These are phyloP conservation scores for Leccinum pachyderme DNA, from an alignment of 1,284 basidiomycete genomes.

Conservation along the genomic window DNA sequence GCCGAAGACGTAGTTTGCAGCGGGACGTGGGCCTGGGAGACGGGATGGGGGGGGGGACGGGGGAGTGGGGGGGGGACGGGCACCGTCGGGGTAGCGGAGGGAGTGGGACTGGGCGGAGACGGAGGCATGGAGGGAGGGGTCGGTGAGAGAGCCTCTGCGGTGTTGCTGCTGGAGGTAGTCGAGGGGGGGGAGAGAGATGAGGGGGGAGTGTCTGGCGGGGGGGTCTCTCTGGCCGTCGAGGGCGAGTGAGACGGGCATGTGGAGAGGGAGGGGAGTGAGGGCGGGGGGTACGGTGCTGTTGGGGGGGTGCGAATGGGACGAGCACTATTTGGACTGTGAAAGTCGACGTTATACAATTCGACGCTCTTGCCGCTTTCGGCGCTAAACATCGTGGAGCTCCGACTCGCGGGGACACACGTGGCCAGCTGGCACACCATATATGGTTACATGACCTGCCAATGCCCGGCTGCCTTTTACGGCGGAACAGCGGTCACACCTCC, in stretches of 20 bases:
- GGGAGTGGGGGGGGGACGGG: neutral
- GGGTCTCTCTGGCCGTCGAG: too few relatives aligned
- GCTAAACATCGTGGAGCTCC: constrained; percentile 30
- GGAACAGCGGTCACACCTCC: neutral
- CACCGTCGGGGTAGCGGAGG: constrained; percentile 19
- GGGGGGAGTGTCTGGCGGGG: too few relatives aligned
- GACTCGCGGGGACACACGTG: constrained; percentile 33
- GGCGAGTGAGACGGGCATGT: too few relatives aligned
- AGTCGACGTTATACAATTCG: constrained; percentile 32
- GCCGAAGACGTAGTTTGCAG: constrained; percentile 69
- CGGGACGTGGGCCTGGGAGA: constrained; percentile 49
- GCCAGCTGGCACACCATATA: constrained; percentile 14
- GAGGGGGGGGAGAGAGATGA: constrained; percentile 62
- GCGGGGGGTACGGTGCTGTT: neutral
- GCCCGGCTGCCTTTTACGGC: neutral
- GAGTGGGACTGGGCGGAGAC: constrained; percentile 1
- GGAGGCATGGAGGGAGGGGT: constrained; percentile 68
- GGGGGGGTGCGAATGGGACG: constrained; percentile 4
- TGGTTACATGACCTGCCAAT: constrained; percentile 29
- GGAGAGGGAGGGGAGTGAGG: too few relatives aligned
- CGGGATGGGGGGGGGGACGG: constrained; percentile 13
- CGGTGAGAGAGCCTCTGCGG: constrained; percentile 72
- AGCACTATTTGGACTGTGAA: constrained; percentile 7
- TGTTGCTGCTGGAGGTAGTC: constrained; percentile 73
- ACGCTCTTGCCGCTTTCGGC: constrained; percentile 25